phyloP scores from a whole-genome alignment of 805 yeast genomes.

The Candida broadrunensis region DNA sequence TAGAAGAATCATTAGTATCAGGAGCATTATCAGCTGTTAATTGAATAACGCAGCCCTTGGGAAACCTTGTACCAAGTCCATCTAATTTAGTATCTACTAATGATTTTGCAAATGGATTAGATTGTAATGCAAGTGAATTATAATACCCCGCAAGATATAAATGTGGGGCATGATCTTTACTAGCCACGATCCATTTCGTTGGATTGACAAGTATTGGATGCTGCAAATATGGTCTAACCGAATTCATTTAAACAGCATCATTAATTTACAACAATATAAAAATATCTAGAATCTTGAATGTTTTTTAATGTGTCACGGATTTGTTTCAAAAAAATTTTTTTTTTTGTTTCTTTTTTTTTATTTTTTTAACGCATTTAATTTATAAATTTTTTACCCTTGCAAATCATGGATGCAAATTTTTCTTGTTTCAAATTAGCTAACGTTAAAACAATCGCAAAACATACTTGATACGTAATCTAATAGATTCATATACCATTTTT shows the following conservation, averaged over 20 bases:
- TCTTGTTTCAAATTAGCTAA: too few species aligned
- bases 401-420: too few species aligned
- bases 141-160: slow-evolving; percentile 16
- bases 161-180: slow-evolving; percentile 17
- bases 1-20: slow-evolving; percentile 1
- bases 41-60: slow-evolving; percentile 3
- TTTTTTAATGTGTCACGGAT: too few species aligned
- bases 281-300: too few species aligned
- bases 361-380: too few species aligned
- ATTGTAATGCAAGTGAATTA: slow-evolving; percentile 9
- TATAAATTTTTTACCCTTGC: too few species aligned
- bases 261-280: too few species aligned
- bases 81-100: slow-evolving; percentile 25
- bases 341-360: too few species aligned
- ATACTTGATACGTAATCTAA: too few species aligned
- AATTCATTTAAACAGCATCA: background rate
- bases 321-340: too few species aligned
- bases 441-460: too few species aligned
- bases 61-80: slow-evolving; percentile 21
- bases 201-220: slow-evolving; percentile 34
- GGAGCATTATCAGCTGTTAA: slow-evolving; percentile 8
- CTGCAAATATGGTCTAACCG: slow-evolving; percentile 6
- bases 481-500: too few species aligned
- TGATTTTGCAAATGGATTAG: slow-evolving; percentile 27
- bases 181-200: slow-evolving; percentile 20